Conservation (phyloP, 176 grass and related monocot species). For the Eleusine coracana region DNA sequence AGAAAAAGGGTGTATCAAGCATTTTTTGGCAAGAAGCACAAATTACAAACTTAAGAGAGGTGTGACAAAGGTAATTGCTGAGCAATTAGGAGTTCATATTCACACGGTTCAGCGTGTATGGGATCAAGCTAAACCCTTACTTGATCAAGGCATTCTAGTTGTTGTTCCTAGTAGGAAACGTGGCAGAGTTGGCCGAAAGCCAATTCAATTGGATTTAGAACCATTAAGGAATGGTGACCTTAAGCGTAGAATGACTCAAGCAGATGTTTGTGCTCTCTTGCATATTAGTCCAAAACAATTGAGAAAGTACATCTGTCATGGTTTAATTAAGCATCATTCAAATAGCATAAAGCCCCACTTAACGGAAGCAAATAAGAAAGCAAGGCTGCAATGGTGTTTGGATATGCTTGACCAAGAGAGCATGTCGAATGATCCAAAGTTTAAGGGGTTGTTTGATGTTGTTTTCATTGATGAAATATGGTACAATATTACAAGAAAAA, state of each 20-base stretch:
- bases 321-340: not conserved
- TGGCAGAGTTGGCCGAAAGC: not conserved
- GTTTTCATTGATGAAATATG: not conserved
- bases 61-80: not conserved
- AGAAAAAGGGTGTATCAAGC: too few relatives aligned
- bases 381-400: not conserved
- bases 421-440: too few relatives aligned
- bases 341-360: not conserved
- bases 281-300: not conserved
- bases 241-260: not conserved
- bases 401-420: not conserved
- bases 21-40: not conserved
- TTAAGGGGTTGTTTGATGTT: too few relatives aligned
- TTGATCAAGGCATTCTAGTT: not conserved
- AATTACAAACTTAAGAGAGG: not conserved
- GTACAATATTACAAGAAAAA: not conserved
- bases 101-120: not conserved
- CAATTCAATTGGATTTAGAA: not conserved
- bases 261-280: not conserved
- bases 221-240: not conserved
- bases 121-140: not conserved
- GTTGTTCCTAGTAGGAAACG: not conserved
- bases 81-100: not conserved
- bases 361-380: not conserved
- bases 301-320: not conserved